Base-by-base conservation (phyloP, 2,329 filamentous ascomycete genomes). In the Clathrospora elynae region DNA sequence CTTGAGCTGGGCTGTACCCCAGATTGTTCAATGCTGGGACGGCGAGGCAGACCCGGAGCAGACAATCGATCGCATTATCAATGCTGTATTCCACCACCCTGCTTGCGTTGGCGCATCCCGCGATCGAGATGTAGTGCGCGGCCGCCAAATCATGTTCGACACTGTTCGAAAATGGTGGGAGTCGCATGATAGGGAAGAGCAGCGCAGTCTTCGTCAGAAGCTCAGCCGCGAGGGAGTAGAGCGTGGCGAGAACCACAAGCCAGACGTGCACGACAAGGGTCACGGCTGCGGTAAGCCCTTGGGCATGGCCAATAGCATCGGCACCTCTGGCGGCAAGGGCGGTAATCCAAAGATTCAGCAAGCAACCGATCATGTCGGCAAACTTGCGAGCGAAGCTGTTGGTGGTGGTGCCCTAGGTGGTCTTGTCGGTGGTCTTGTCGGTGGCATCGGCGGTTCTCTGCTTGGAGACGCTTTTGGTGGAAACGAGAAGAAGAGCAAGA, bases 11-110 rank as follows among this genome's bases (percentile, higher is more conserved):
- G 86, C 86, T 14, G 89, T 96, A 10, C 92, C 92, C 6, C 90
- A 95, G 68, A 75, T 96, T 49, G 93, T 96, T 75, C 76, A 87
- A 23, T 88, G 86, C 59, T 95, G 91, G 83, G 91, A 96, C 61
- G 80, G 96, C 54, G 84, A 92, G 42, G 75, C 79, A 43, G 87
- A 95, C 58, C 73, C 89, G 26, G 78, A 88, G 49, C 79, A 82
- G 42, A 83, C 85, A 2, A 76, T 93, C 54, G 81, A 85, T 64
- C 83, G 86, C 49, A 91, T 96, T 68, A 83, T 95, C 62, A 73
- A 82, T 34, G 90, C 89, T 47, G 85, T 96, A 23, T 82, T 96
- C 68, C 89, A 96, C 62, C 91, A 96, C 70, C 92, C 91, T 2
- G 89, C 90, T 33, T 84, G 90, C 56, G 84, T 87, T 42, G 73